Conservation (phyloP, 129 eudicot species). For the Calendula officinalis region DNA sequence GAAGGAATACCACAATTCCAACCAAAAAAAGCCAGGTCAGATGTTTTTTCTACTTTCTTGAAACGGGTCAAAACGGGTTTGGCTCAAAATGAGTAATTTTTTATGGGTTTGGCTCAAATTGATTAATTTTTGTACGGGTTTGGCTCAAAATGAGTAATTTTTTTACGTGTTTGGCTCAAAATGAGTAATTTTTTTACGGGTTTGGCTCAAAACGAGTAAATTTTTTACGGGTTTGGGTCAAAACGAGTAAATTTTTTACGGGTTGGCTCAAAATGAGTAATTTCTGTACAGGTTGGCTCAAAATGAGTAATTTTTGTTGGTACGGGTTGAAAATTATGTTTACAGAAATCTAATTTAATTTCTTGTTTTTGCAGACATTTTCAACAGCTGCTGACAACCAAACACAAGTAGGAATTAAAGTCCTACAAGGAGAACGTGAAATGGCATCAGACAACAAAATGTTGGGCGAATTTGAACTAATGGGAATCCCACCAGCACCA, state of each 20-base stretch:
- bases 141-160: too few species aligned
- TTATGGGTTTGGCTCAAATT: too few species aligned
- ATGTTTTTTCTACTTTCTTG: not conserved
- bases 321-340: too few species aligned
- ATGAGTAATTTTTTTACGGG: too few species aligned
- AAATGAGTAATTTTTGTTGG: too few species aligned
- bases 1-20: conserved; percentile 58
- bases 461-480: conserved; percentile 81
- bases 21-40: conserved; percentile 55
- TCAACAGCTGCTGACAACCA: conserved; percentile 97
- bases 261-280: too few species aligned
- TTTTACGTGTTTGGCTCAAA: too few species aligned
- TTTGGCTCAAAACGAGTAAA: too few species aligned
- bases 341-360: not conserved
- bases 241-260: too few species aligned
- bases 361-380: conserved; percentile 54
- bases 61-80: not conserved
- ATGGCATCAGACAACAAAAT: conserved; percentile 87
- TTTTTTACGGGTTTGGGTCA: too few species aligned
- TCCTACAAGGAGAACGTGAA: conserved; percentile 92
- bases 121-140: too few species aligned
- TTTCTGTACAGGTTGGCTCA: too few species aligned
- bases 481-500: conserved; percentile 92
- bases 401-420: conserved; percentile 86
- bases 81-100: not conserved